Evolutionary conservation across 2,329 filamentous ascomycete genomes (phyloP).

Genomic region (Bipolaris zeicola): DNA sequence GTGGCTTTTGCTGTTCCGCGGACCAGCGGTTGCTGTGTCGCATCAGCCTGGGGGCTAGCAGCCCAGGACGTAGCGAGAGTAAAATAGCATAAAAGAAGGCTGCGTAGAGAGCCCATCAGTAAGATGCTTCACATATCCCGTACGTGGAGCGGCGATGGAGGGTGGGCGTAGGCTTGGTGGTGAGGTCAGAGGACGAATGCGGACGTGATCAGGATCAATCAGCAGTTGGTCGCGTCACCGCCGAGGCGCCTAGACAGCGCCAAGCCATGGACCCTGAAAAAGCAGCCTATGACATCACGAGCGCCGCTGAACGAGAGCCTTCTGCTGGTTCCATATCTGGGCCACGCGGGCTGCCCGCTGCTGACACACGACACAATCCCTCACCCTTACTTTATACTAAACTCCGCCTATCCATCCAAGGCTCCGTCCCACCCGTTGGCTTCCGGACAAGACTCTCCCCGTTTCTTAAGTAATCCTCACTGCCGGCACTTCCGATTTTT

Average conservation of each 20-base stretch:
- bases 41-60: conserved; percentile 15
- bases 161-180: conserved; percentile 7
- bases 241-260: conserved; percentile 9
- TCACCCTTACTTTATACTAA: conserved; percentile 5
- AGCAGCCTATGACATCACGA: conserved; percentile 15
- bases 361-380: conserved; percentile 8
- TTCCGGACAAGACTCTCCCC: conserved; percentile 31
- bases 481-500: conserved; percentile 16
- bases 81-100: conserved; percentile 29
- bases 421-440: conserved; percentile 26
- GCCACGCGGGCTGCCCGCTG: conserved; percentile 17
- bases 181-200: conserved; percentile 29
- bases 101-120: conserved; percentile 29
- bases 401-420: conserved; percentile 18
- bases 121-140: conserved; percentile 38
- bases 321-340: conserved; percentile 6
- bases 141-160: conserved; percentile 3
- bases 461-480: conserved; percentile 8
- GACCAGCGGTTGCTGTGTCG: conserved; percentile 36
- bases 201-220: conserved; percentile 1
- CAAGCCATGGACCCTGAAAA: conserved; percentile 1
- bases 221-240: conserved; percentile 12
- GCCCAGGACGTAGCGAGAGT: conserved; percentile 22
- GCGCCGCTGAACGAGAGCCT: not conserved
- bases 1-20: conserved; percentile 15